A percentile compares a stretch with the other conserved stretches of the same genome.
These are phyloP conservation scores for Geranium rotundifolium DNA, from an alignment of 345 rosid genomes.

Conservation along the genomic window DNA sequence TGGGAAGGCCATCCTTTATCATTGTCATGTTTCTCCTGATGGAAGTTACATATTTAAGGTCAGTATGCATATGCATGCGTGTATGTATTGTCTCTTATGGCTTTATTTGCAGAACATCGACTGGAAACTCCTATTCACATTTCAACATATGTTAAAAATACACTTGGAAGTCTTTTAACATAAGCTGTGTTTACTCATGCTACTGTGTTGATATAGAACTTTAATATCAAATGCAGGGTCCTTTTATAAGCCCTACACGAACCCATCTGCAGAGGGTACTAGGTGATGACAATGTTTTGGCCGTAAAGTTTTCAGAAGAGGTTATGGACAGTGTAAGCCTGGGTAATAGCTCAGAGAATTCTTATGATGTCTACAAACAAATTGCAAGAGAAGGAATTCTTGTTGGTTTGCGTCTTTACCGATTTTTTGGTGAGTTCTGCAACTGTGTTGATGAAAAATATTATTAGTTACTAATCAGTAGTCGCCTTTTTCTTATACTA, in stretches of 20 bases:
- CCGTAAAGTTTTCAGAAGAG: slow-evolving; percentile 44
- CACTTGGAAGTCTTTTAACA: too few species aligned
- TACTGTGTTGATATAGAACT: background rate
- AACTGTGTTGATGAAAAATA: background rate
- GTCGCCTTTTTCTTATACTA: too few species aligned
- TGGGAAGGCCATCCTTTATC: slow-evolving; percentile 30
- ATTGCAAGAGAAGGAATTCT: slow-evolving; percentile 49
- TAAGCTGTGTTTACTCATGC: too few species aligned
- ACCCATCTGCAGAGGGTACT: slow-evolving; percentile 54
- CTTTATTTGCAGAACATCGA: too few species aligned
- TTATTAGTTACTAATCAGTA: too few species aligned
- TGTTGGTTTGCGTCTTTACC: slow-evolving; percentile 52
- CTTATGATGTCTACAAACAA: slow-evolving; percentile 12
- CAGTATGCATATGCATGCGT: slow-evolving; percentile 1
- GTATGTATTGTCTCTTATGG: too few species aligned
- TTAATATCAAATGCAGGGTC: slow-evolving; percentile 39
- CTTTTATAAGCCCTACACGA: slow-evolving; percentile 23
- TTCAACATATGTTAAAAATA: too few species aligned
- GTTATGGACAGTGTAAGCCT: slow-evolving; percentile 5
- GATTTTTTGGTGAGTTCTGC: slow-evolving; percentile 52
- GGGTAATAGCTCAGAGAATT: background rate
- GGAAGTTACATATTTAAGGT: slow-evolving; percentile 49
- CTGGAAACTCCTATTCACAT: too few species aligned
- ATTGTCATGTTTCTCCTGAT: slow-evolving; percentile 38
- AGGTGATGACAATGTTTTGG: slow-evolving; percentile 70